A percentile compares a stretch with the other conserved stretches of the same genome.
Conservation (phyloP, 257 asterid species). For the Voacanga thouarsii region DNA sequence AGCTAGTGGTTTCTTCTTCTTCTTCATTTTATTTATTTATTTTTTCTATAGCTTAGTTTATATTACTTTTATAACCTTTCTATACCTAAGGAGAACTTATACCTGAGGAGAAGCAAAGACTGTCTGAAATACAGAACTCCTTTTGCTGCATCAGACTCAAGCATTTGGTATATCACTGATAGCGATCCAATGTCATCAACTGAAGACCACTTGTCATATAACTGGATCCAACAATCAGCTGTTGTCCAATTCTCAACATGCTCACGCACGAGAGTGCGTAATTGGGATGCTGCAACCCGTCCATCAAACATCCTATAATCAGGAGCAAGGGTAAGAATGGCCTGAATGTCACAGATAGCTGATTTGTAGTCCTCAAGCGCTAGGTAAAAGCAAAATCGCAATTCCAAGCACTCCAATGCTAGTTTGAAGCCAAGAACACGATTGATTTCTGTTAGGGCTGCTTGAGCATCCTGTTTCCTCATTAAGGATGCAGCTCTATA, state of each 20-base stretch:
- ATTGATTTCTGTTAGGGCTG: constrained; percentile 86
- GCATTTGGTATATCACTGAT: constrained; percentile 97
- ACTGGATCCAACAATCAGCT: constrained; percentile 97
- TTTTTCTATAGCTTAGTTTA: not conserved
- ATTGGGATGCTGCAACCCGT: constrained; percentile 78
- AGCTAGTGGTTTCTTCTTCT: not conserved
- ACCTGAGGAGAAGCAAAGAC: constrained; percentile 95
- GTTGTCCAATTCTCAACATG: constrained; percentile 96
- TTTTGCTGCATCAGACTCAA: constrained; percentile 86
- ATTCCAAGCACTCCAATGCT: constrained; percentile 93
- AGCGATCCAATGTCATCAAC: constrained; percentile 98
- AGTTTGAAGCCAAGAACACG: constrained; percentile 87
- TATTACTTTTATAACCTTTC: not conserved
- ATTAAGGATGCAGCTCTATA: constrained; percentile 89
- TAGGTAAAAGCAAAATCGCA: constrained; percentile 83
- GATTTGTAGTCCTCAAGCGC: constrained; percentile 83
- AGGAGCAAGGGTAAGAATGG: constrained; percentile 83
- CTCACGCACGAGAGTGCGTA: constrained; percentile 79
- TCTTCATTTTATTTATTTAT: not conserved
- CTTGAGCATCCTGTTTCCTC: constrained; percentile 70
- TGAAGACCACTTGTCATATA: constrained; percentile 91
- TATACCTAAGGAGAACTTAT: not conserved
- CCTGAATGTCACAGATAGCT: constrained; percentile 88
- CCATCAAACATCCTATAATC: constrained; percentile 87
- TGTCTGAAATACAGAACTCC: constrained; percentile 92